Conservation (phyloP, 2,329 filamentous ascomycete species). For the Colletotrichum navitas region DNA sequence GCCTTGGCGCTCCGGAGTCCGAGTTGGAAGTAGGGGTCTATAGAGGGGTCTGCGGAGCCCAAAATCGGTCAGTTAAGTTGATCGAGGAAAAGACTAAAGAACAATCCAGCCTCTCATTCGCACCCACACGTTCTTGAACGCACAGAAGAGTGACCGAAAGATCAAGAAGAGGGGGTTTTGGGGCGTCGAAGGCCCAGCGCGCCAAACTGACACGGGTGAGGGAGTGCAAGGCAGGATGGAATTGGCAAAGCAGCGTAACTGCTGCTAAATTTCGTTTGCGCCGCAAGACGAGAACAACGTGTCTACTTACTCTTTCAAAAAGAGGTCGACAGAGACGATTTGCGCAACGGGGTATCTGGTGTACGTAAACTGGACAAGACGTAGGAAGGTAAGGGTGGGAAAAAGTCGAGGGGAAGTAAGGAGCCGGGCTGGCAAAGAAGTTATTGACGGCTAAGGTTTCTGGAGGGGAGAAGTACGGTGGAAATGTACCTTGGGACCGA, state of each 20-base stretch:
- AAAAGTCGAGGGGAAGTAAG: slow-evolving; percentile 18
- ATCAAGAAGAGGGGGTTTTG: not conserved
- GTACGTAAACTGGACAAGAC: slow-evolving; percentile 27
- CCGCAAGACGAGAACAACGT: not conserved
- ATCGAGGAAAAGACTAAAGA: not conserved
- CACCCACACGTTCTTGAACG: not conserved
- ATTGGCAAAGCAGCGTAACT: not conserved
- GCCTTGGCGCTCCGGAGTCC: slow-evolving; percentile 17
- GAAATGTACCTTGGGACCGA: slow-evolving; percentile 37
- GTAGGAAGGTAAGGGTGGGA: slow-evolving; percentile 7
- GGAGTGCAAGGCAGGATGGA: not conserved
- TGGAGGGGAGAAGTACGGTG: slow-evolving; percentile 39
- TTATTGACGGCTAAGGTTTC: slow-evolving; percentile 40
- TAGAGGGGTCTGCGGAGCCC: slow-evolving; percentile 26
- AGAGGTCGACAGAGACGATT: slow-evolving; percentile 9
- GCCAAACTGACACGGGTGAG: not conserved
- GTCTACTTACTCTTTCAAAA: slow-evolving; percentile 23
- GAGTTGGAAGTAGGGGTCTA: slow-evolving; percentile 23
- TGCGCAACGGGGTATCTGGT: slow-evolving; percentile 40
- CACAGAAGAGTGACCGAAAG: no score
- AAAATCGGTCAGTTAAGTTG: slow-evolving; percentile 23
- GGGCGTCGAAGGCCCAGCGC: slow-evolving; percentile 6
- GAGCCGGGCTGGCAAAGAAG: slow-evolving; percentile 35
- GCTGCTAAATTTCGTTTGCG: slow-evolving; percentile 6
- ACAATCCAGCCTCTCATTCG: not conserved